phyloP scores from a whole-genome alignment of 495 filamentous ascomycete genomes.

The Penicillium herquei region DNA sequence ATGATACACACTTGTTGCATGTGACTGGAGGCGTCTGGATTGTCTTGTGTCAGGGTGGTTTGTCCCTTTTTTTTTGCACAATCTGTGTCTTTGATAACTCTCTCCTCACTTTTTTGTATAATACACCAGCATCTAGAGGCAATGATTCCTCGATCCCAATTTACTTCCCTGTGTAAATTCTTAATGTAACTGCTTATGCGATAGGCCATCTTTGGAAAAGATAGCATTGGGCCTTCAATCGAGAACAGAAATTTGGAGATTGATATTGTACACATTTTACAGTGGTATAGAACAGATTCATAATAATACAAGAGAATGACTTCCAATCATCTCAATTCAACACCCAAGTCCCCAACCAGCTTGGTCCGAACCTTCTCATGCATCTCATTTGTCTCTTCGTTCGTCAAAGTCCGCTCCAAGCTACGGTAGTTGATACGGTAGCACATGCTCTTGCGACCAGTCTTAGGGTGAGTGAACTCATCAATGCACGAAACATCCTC shows the following conservation, averaged over 20 bases:
- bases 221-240: not conserved
- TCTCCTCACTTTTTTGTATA: slow-evolving; percentile 39
- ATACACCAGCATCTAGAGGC: slow-evolving; percentile 17
- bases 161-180: not conserved
- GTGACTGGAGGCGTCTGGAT: slow-evolving; percentile 37
- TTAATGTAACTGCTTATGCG: not conserved
- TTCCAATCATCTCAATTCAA: slow-evolving; percentile 68
- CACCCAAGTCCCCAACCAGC: slow-evolving; percentile 67
- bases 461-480: slow-evolving; percentile 87
- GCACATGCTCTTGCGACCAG: slow-evolving; percentile 76
- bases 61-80: slow-evolving; percentile 22
- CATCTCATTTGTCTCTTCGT: slow-evolving; percentile 70
- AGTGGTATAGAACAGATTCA: slow-evolving; percentile 18
- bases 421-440: slow-evolving; percentile 92
- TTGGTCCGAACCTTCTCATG: slow-evolving; percentile 63
- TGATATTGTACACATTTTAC: slow-evolving; percentile 20
- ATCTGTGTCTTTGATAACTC: slow-evolving; percentile 27
- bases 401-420: slow-evolving; percentile 83
- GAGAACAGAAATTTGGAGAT: slow-evolving; percentile 3
- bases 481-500: slow-evolving; percentile 85
- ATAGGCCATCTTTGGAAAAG: not conserved
- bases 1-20: slow-evolving; percentile 43
- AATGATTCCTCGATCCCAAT: not conserved
- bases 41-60: slow-evolving; percentile 28
- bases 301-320: slow-evolving; percentile 6